Evolutionary conservation across 495 filamentous ascomycete genomes (phyloP).

Genomic region (Chaetomium cochliodes): DNA sequence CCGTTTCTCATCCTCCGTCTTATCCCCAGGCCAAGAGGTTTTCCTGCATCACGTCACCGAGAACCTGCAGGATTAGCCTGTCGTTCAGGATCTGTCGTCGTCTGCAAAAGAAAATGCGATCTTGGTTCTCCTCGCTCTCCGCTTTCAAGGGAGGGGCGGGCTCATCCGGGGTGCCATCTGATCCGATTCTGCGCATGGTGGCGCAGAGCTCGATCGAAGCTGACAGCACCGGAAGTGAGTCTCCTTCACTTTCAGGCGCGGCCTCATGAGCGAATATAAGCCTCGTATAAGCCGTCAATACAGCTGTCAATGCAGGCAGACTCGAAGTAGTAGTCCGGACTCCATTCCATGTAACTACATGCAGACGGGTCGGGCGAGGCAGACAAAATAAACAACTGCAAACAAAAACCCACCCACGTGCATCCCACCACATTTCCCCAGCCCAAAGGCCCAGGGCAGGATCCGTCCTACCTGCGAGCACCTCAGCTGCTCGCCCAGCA

Average conservation of each 20-base stretch:
- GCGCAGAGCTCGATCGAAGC: not conserved
- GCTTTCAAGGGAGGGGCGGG: not conserved
- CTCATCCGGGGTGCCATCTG: constrained; percentile 1
- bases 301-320: not conserved
- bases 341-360: no score
- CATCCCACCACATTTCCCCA: no score
- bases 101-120: not conserved
- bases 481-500: no score
- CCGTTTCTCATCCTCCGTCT: not conserved
- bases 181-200: not conserved
- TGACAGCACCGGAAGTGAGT: not conserved
- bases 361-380: no score
- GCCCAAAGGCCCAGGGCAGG: no score
- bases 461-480: no score
- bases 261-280: not conserved
- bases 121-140: not conserved
- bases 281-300: not conserved
- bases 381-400: no score
- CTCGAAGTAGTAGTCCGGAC: not conserved
- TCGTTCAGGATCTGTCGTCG: not conserved
- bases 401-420: no score
- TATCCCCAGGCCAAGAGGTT: constrained; percentile 2
- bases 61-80: not conserved
- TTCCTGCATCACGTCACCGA: not conserved
- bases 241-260: not conserved